Conservation (phyloP, 257 asterid species). For the Mitragyna speciosa region DNA sequence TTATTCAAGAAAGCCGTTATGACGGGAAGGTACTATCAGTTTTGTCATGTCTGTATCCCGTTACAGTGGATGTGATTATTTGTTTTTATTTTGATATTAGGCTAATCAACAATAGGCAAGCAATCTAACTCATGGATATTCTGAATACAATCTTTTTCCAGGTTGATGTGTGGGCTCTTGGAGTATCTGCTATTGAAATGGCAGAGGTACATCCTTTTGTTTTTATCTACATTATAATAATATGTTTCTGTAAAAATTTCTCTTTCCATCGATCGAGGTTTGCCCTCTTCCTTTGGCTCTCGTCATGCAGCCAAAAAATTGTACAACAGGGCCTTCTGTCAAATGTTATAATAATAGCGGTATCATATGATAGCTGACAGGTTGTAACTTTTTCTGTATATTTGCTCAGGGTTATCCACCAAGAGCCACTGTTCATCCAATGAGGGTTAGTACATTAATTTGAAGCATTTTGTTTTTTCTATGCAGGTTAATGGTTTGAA, state of each 20-base stretch:
- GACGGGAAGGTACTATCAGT: conserved; percentile 78
- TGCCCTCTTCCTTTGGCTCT: neutral
- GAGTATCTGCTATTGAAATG: conserved; percentile 99
- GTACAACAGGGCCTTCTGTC: neutral
- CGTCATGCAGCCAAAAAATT: neutral
- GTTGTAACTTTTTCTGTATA: conserved; percentile 21
- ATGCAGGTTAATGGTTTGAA: neutral
- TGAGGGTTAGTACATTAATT: conserved; percentile 73
- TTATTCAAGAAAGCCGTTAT: conserved; percentile 98
- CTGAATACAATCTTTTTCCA: conserved; percentile 26
- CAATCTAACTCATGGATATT: conserved; percentile 12
- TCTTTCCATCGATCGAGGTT: neutral
- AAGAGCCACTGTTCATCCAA: conserved; percentile 97
- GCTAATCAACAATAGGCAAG: neutral
- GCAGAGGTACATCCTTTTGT: conserved; percentile 70
- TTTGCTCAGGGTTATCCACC: conserved; percentile 90
- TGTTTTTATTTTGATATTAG: neutral
- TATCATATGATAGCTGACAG: conserved; percentile 5
- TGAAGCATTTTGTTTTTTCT: conserved; percentile 12
- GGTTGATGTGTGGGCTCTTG: conserved; percentile 99
- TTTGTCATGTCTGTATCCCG: neutral
- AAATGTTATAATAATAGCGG: neutral
- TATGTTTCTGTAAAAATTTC: neutral
- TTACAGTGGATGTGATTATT: conserved; percentile 10
- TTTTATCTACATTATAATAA: neutral